phyloP scores from a whole-genome alignment of 2,329 filamentous ascomycete species.

The Talaromyces albobiverticillius region DNA sequence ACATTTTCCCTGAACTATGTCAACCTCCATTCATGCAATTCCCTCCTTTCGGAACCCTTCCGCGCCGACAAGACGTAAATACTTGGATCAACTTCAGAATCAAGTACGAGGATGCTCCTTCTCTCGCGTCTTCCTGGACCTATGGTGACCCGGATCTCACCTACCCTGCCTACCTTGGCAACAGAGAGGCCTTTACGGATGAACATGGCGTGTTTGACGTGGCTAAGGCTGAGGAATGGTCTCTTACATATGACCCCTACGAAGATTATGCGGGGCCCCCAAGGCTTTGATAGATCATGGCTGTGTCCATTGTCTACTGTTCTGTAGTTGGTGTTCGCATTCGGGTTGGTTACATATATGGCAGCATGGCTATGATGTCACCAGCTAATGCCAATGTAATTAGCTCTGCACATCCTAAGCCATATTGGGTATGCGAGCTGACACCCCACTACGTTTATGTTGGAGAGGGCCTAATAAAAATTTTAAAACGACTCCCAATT shows the following conservation, averaged over 20 bases:
- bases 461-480: no score
- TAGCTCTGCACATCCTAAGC: no score
- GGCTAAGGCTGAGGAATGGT: not conserved
- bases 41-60: slow-evolving; percentile 1
- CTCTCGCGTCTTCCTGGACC: not conserved
- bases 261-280: not conserved
- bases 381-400: no score
- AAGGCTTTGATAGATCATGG: not conserved
- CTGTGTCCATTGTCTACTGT: no score
- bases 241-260: not conserved
- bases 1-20: not conserved
- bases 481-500: no score
- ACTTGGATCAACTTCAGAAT: not conserved
- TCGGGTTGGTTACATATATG: no score
- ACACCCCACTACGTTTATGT: no score
- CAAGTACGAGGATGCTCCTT: not conserved
- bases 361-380: no score
- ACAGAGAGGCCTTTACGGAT: not conserved
- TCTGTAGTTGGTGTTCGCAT: no score
- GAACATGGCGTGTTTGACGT: not conserved
- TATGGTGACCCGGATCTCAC: not conserved
- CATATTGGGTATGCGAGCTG: no score
- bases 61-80: not conserved
- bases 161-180: not conserved
- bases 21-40: not conserved